A percentile compares a stretch with the other conserved stretches of the same genome.
phyloP scores from a whole-genome alignment of 352 stramenopile species.

The Phytophthora megakarya region DNA sequence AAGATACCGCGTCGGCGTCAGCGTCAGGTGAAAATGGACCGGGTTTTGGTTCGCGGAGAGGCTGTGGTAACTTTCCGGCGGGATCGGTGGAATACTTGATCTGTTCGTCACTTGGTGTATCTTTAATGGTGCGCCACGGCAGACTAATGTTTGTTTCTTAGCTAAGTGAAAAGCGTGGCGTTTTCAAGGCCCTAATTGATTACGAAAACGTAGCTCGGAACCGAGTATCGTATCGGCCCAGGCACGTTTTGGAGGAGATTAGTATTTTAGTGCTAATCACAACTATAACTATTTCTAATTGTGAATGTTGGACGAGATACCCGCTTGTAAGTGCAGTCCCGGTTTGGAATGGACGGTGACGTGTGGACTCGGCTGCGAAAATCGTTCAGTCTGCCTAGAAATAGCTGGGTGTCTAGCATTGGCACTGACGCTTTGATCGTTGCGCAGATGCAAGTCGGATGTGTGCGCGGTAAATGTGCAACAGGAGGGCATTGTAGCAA shows the following conservation, averaged over 20 bases:
- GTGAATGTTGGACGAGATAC: constrained; percentile 3
- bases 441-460: constrained; percentile 21
- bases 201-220: constrained; percentile 1
- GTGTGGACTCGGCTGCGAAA: constrained; percentile 9
- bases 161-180: constrained; percentile 4
- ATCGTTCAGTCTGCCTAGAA: constrained; percentile 1
- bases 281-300: not conserved
- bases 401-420: not conserved
- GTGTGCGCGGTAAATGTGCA: not conserved
- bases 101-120: not conserved
- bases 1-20: too few species aligned
- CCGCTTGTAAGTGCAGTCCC: constrained; percentile 1
- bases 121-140: too few species aligned
- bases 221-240: not conserved
- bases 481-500: constrained; percentile 15
- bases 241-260: constrained; percentile 5
- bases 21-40: constrained; percentile 9
- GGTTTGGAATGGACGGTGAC: not conserved
- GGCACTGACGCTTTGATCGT: not conserved
- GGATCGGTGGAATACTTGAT: constrained; percentile 1
- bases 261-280: not conserved
- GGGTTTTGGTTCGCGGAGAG: not conserved
- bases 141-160: too few species aligned
- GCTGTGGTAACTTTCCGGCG: not conserved
- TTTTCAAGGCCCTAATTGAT: constrained; percentile 5